A percentile compares a stretch with the other conserved stretches of the same genome.
phyloP scores from a whole-genome alignment of 2,329 filamentous ascomycete species.

The Talaromyces verruculosus region DNA sequence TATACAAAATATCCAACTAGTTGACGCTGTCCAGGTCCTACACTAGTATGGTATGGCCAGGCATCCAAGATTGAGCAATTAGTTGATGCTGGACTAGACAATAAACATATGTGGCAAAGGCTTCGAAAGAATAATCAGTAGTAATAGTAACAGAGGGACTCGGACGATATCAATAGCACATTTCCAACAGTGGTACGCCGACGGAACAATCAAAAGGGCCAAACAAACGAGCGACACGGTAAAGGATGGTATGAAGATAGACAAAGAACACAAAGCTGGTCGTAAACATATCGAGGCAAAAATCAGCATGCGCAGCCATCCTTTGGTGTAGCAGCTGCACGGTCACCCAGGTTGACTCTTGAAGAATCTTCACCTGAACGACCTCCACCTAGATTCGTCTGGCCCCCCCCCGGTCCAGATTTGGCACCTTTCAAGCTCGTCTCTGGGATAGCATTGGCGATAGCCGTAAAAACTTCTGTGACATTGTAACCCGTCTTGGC shows the following conservation, averaged over 20 bases:
- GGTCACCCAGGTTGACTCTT: conserved; percentile 78
- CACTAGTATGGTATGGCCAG: background rate
- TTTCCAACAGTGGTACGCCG: conserved; percentile 14
- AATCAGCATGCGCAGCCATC: conserved; percentile 83
- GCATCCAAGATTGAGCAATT: background rate
- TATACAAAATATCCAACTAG: background rate
- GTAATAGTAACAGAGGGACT: conserved; percentile 9
- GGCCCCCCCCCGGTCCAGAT: conserved; percentile 61
- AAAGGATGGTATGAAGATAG: conserved; percentile 3
- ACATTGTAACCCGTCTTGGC: conserved; percentile 96
- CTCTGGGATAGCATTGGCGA: conserved; percentile 96
- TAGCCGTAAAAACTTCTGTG: conserved; percentile 93
- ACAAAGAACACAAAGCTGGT: conserved; percentile 10
- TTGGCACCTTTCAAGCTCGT: conserved; percentile 88
- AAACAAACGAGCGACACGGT: conserved; percentile 10
- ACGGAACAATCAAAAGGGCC: background rate
- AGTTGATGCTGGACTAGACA: background rate
- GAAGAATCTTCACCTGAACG: conserved; percentile 50
- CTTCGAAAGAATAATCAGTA: background rate
- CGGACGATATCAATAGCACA: conserved; percentile 11
- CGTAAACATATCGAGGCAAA: background rate
- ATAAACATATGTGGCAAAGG: conserved; percentile 1
- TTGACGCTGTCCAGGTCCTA: background rate
- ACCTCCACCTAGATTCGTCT: conserved; percentile 56
- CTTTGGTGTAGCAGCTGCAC: conserved; percentile 73